Base-by-base conservation (phyloP, 202 grass and related monocot species). In the Sporobolus alterniflorus region DNA sequence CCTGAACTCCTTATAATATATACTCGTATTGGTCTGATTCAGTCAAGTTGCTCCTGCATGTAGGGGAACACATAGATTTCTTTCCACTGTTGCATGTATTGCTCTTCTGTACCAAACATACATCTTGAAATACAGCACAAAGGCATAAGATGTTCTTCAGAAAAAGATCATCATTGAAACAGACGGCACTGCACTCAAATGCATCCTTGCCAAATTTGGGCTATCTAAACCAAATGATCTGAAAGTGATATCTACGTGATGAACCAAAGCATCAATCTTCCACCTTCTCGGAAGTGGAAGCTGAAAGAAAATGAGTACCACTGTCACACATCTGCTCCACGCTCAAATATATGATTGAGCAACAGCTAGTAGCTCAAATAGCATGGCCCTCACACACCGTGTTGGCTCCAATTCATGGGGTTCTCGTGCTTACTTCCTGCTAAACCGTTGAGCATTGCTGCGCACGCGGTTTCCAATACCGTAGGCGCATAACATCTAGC, bases 381-480 rank as follows among this genome's bases (percentile, higher is more conserved):
- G 47, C 31, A 47, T 69, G 34, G 24, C 22, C 33, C 22, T 44
- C 34, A 54, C 49, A 80, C 46, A 28, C 50, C 42, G 67, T 11
- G 77, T 57, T 80, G 33, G 34, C 49, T 49, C 49, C 64, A 69
- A 56, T 56, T 43, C 51, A 77, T 84, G 52, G 64, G 28, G 41
- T 28, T 41, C 40, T 63, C 22, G 24, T 66, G 36, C 22, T 31
- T 26, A 15, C n/a, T 64, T 10, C 43, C 43, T 34, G 22, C 9
- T 51, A 73, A 39, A 40, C 29, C 21, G 22, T n/a, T 74, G 12
- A 32, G 24, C 15, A 39, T 73, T n/a, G 6, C 7, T 29, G 70
- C 46, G 12, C 47, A 11, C 11, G 71, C 20, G 25, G 16, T 32
- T 59, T 74, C 57, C 32, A 21, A 74, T 52, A 67, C 77, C 63